Evolutionary conservation across 1,284 basidiomycete species (phyloP), one percentile per base, ranked within the genome.

Genomic region (Trichosporon inkin): DNA sequence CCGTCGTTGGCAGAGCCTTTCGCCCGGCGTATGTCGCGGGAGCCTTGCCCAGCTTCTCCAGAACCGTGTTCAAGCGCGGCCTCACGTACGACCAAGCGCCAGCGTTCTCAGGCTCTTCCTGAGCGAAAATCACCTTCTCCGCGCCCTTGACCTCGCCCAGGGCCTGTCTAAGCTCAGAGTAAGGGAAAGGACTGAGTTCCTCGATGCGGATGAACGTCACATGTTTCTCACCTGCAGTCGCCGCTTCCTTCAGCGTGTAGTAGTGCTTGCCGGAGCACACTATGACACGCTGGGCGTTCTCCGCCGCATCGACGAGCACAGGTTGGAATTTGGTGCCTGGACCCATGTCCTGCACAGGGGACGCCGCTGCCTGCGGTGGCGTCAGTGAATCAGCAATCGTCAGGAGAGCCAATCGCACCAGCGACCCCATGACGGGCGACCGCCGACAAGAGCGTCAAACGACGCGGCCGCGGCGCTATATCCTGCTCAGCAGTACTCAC

Each of bases 91-190:
- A 73, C 81, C 83, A 92, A 1, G 87, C 84, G 1, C 91, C 91
- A 75, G 93, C 90, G 71, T 94, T 94, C 69, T 80, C 84, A 4
- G 91, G 86, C 71, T 94, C 91, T 70, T 94, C 92, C 74, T 94
- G 91, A 16, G 89, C 80, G 85, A 88, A 93, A 10, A 74, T 37
- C 14, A 84, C 62, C 54, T 89, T 89, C 1, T 73, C 67, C 44
- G 67, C 58, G 44, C 24, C 24, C 44, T 49, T 32, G 24, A 49
- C 22, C 7, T 14, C 7, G 16, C 28, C 22, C 24, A 93, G 75
- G 0, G 80, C 79, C 2, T 79, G 69, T 6, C 74, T 71, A 0
- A 92, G 77, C 22, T 78, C 77, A 0, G 72, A 62, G 72, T 88
- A 90, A 0, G 92, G 90, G 84, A 94, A 93, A 0, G 91, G 91